phyloP scores from a whole-genome alignment of 2,329 filamentous ascomycete genomes.

The Didymella pinodella region DNA sequence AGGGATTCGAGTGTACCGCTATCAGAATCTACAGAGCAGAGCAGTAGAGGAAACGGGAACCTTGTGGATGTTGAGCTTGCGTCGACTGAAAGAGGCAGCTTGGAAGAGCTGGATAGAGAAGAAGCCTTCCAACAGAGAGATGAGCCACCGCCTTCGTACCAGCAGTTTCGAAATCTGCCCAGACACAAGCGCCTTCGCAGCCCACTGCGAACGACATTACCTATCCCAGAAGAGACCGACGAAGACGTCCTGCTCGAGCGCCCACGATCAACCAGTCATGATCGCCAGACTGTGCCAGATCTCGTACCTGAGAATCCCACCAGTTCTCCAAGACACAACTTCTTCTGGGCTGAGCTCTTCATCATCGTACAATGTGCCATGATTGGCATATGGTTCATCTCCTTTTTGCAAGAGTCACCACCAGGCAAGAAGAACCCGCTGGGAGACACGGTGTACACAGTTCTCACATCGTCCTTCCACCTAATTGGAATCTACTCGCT shows the following conservation, averaged over 20 bases:
- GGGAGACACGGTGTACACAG: conserved; percentile 94
- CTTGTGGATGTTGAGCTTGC: conserved; percentile 91
- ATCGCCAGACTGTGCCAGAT: conserved; percentile 63
- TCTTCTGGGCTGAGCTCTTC: conserved; percentile 91
- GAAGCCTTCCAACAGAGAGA: conserved; percentile 53
- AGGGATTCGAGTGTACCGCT: conserved; percentile 53
- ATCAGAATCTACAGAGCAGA: conserved; percentile 53
- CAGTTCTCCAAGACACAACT: conserved; percentile 70
- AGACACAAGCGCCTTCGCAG: conserved; percentile 51
- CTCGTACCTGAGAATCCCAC: conserved; percentile 61
- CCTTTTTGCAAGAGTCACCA: conserved; percentile 85
- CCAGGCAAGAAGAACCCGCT: conserved; percentile 73
- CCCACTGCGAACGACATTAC: conserved; percentile 50
- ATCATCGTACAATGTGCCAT: conserved; percentile 83
- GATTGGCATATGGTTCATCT: conserved; percentile 86
- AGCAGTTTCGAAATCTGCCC: conserved; percentile 62
- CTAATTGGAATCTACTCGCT: conserved; percentile 90
- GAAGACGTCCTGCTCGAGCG: conserved; percentile 58
- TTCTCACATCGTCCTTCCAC: conserved; percentile 84
- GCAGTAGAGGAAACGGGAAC: conserved; percentile 66
- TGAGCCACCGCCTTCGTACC: conserved; percentile 64
- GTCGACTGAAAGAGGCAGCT: conserved; percentile 61
- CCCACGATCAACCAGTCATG: conserved; percentile 57
- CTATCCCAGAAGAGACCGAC: conserved; percentile 60
- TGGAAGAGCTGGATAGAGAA: conserved; percentile 50